Evolutionary conservation across 2,329 filamentous ascomycete genomes (phyloP).

Genomic region (Thielaviopsis euricoi): DNA sequence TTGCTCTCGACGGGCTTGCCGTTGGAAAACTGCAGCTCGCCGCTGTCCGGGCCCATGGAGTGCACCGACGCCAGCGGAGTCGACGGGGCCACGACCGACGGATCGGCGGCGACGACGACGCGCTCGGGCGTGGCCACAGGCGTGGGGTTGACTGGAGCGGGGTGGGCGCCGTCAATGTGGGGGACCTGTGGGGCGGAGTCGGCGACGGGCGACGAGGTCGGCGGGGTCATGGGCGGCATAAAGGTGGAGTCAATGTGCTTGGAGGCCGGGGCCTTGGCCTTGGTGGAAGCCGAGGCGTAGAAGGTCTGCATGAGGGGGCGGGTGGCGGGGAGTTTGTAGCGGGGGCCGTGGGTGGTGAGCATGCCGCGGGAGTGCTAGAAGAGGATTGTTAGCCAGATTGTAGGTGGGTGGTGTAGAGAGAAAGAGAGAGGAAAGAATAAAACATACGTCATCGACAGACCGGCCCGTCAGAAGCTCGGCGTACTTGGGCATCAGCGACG

Average conservation of each 20-base stretch:
- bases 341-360: constrained; percentile 31
- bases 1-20: constrained; percentile 16
- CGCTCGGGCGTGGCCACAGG: constrained; percentile 29
- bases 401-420: background rate
- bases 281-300: constrained; percentile 29
- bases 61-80: constrained; percentile 41
- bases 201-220: constrained; percentile 22
- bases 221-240: constrained; percentile 28
- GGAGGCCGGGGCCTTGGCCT: constrained; percentile 19
- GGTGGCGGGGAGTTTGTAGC: constrained; percentile 20
- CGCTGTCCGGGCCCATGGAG: constrained; percentile 37
- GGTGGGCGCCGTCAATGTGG: constrained; percentile 42
- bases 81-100: constrained; percentile 32
- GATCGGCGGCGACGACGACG: constrained; percentile 39
- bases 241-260: constrained; percentile 34
- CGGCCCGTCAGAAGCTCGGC: constrained; percentile 26
- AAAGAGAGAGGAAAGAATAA: background rate
- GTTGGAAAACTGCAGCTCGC: constrained; percentile 37
- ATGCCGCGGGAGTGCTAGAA: constrained; percentile 22
- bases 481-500: constrained; percentile 30
- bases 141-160: constrained; percentile 25
- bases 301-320: constrained; percentile 48
- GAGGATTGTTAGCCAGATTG: background rate
- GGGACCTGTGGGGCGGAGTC: constrained; percentile 25
- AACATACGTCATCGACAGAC: constrained; percentile 25